Conservation (phyloP, 306 rosid genomes). For the Calophaca sinica region DNA sequence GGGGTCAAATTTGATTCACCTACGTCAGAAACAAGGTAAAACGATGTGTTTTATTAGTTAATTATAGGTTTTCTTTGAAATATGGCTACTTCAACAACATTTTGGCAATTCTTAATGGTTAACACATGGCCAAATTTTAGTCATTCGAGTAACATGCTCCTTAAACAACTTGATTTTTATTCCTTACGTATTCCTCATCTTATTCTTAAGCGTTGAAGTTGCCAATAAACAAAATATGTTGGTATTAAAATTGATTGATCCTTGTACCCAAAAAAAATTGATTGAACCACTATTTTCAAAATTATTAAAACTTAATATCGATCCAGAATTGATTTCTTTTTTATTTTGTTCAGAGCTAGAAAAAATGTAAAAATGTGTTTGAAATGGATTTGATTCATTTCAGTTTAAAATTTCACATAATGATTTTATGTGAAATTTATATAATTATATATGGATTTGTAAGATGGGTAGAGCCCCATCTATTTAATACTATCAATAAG, state of each 20-base stretch:
- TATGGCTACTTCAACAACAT: slow-evolving; percentile 29
- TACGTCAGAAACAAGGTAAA: slow-evolving; percentile 40
- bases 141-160: slow-evolving; percentile 15
- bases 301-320: not conserved
- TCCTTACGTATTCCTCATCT: slow-evolving; percentile 17
- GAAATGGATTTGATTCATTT: not conserved
- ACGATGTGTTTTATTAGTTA: not conserved
- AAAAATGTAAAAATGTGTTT: not conserved
- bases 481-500: too few relatives aligned
- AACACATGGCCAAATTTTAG: slow-evolving; percentile 39
- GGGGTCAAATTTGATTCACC: slow-evolving; percentile 58
- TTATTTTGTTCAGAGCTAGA: too few relatives aligned
- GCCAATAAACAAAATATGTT: not conserved
- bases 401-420: not conserved
- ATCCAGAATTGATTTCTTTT: too few relatives aligned
- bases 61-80: slow-evolving; percentile 1
- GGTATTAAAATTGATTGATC: not conserved
- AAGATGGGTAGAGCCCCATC: too few relatives aligned
- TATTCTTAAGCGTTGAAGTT: not conserved
- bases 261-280: not conserved
- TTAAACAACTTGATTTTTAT: not conserved
- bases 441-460: too few relatives aligned
- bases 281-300: not conserved
- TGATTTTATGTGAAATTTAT: too few relatives aligned
- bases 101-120: slow-evolving; percentile 22